These are phyloP conservation scores for Teunomyces kruisii DNA, from an alignment of 805 yeast species.

Conservation along the genomic window DNA sequence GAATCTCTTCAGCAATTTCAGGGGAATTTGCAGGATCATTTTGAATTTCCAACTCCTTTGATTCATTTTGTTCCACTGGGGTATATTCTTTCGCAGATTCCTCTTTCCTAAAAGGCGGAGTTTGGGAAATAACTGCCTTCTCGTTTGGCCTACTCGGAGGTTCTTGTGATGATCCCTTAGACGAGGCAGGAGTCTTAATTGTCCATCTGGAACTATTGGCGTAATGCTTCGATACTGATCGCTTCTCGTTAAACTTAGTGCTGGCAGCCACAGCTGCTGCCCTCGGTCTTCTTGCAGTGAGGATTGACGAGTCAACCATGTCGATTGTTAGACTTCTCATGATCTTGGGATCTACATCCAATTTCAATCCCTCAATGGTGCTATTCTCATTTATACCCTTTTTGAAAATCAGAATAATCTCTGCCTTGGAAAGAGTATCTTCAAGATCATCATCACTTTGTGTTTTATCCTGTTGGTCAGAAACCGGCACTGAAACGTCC, in stretches of 20 bases:
- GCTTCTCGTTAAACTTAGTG: neutral
- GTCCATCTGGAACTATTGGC: neutral
- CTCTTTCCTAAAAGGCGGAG: neutral
- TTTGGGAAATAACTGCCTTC: neutral
- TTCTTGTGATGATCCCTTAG: neutral
- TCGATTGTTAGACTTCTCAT: conserved; percentile 19
- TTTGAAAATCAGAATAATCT: conserved; percentile 22
- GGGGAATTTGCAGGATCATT: no score
- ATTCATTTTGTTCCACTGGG: no score
- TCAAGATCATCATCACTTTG: neutral
- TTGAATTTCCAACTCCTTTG: no score
- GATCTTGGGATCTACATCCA: conserved; percentile 14
- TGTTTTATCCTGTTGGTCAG: neutral
- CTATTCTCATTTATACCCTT: conserved; percentile 15
- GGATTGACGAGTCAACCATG: conserved; percentile 20
- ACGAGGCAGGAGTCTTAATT: neutral
- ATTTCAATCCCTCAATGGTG: conserved; percentile 8
- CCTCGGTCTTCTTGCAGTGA: conserved; percentile 2
- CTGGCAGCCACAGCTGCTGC: conserved; percentile 11
- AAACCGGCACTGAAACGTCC: neutral
- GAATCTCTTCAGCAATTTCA: no score
- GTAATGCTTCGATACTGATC: neutral
- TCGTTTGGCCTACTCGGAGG: neutral
- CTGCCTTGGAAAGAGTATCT: conserved; percentile 15
- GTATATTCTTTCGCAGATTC: neutral